Evolutionary conservation across 2,329 filamentous ascomycete genomes (phyloP), one percentile per base, ranked within the genome.

Genomic region (Shiraia bambusicola): DNA sequence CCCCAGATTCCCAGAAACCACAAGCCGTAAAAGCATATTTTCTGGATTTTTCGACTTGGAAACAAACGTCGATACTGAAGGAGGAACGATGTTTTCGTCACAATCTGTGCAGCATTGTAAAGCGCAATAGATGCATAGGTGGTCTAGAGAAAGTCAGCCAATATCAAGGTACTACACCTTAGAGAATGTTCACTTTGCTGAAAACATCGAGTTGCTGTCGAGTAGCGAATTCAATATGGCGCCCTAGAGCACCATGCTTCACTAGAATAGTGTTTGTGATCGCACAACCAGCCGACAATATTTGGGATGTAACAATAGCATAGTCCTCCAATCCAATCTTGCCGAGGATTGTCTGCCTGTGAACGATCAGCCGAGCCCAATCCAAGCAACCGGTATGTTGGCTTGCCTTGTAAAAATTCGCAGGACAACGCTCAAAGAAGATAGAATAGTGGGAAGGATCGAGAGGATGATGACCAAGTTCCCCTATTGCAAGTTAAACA

Each of bases 81-180:
- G 2, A 54, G 43, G 17, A 54, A 52, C 11, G 51, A 54, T 12
- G 50, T 28, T 34, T 54, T 54, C 1, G 46, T 50, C 2, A 52
- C 28, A 12, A 42, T 41, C 28, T 54, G 51, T 10, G 45, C 42
- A 2, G 49, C 44, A 38, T 54, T 54, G 37, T 54, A 54, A 3
- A 52, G 39, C 10, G 49, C 26, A 11, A 43, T 37, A 28, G 38
- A 40, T 4, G 49, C 25, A 17, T 46, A 48, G 33, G 52, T 34
- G n/a, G 28, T 32, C 48, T 52, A 35, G 9, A 14, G 10, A 37
- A 14, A 13, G 16, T 47, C 26, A 47, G 36, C 29, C 24, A 35
- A 3, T 13, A 4, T 8, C 28, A 16, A 9, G 24, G 11, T 10
- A 12, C 10, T 22, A 10, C 4, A 24, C n/a, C n/a, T 13, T 35